Evolutionary conservation across 805 yeast species (phyloP).

Genomic region (Lipomyces spencermartinsiae): DNA sequence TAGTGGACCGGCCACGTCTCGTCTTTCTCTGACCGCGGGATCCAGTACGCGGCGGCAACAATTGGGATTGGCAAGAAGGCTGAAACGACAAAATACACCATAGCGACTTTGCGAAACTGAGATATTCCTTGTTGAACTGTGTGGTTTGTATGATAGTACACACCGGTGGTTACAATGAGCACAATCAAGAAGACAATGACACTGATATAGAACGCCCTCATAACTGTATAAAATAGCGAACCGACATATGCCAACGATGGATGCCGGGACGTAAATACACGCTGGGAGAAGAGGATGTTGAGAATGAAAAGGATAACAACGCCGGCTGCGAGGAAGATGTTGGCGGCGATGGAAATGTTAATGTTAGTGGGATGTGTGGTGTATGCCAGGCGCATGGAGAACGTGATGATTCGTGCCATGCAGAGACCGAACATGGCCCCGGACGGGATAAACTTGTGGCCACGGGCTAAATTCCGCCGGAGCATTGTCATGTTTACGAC

Average conservation of each 20-base stretch:
- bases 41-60: constrained; percentile 3
- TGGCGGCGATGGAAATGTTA: background rate
- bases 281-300: constrained; percentile 1
- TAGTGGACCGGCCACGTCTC: constrained; percentile 6
- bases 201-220: background rate
- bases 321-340: constrained; percentile 1
- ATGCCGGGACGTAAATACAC: background rate
- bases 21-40: constrained; percentile 6
- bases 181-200: background rate
- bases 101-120: background rate
- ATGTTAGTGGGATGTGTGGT: background rate
- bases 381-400: background rate
- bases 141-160: background rate
- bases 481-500: background rate
- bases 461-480: background rate
- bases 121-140: background rate
- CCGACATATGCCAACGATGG: constrained; percentile 5
- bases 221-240: background rate
- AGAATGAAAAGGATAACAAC: background rate
- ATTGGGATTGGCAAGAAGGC: background rate
- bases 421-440: constrained; percentile 11
- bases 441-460: constrained; percentile 5
- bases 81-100: background rate
- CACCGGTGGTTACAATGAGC: background rate
- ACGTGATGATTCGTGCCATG: constrained; percentile 5